Evolutionary conservation across 1,139 yeast species (phyloP).

Genomic region (Suhomyces taliae): DNA sequence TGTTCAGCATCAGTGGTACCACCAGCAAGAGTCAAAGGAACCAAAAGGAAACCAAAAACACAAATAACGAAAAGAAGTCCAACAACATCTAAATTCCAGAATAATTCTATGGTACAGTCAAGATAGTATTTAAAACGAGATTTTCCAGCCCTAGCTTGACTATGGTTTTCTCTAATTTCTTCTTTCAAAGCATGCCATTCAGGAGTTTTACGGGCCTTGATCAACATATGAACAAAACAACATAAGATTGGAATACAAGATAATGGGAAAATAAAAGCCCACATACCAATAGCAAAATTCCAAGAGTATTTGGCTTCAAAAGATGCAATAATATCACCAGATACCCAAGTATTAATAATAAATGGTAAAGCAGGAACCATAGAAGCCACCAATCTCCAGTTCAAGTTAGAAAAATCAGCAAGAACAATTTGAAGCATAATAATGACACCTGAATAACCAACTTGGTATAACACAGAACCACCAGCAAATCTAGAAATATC

Average conservation of each 20-base stretch:
- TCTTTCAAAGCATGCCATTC: slow-evolving; percentile 36
- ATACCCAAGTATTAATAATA: slow-evolving; percentile 75
- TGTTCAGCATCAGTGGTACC: slow-evolving; percentile 33
- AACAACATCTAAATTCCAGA: slow-evolving; percentile 55
- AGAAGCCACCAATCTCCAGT: slow-evolving; percentile 67
- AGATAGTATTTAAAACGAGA: neutral
- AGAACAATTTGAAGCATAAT: slow-evolving; percentile 56
- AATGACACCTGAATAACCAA: slow-evolving; percentile 68
- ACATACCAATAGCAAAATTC: slow-evolving; percentile 78
- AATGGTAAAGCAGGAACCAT: slow-evolving; percentile 69
- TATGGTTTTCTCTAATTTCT: slow-evolving; percentile 18
- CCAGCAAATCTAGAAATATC: slow-evolving; percentile 69
- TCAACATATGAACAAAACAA: slow-evolving; percentile 57
- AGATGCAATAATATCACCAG: slow-evolving; percentile 49
- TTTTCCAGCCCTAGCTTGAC: neutral
- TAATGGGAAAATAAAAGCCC: slow-evolving; percentile 76
- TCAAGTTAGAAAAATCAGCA: slow-evolving; percentile 66
- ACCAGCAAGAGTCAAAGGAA: slow-evolving; percentile 55
- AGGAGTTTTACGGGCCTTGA: slow-evolving; percentile 49
- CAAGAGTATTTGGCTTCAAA: slow-evolving; percentile 38
- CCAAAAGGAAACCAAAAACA: slow-evolving; percentile 58
- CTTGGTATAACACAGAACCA: slow-evolving; percentile 68
- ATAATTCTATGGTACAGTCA: slow-evolving; percentile 19
- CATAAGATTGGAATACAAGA: slow-evolving; percentile 56
- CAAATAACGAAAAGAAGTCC: slow-evolving; percentile 53